Percentiles rank a stretch among this genome's conserved stretches.
Evolutionary conservation across 352 stramenopile species (phyloP).

Genomic region (Phytophthora litchii): DNA sequence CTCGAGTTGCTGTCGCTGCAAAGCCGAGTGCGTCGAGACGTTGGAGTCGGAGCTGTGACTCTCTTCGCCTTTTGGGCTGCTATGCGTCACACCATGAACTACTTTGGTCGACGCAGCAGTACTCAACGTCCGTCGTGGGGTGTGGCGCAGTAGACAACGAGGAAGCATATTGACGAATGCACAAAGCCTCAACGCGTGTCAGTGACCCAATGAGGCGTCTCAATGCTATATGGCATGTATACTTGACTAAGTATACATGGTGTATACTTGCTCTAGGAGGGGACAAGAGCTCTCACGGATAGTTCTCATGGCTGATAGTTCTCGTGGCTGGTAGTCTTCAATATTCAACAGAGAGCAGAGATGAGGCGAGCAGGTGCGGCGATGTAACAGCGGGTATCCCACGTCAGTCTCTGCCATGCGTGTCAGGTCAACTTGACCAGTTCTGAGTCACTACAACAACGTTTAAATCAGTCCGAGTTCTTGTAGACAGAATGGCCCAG

Average conservation of each 20-base stretch:
- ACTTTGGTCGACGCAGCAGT: slow-evolving; percentile 7
- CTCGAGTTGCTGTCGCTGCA: slow-evolving; percentile 60
- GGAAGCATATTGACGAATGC: slow-evolving; percentile 14
- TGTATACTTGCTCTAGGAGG: not conserved
- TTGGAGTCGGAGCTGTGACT: slow-evolving; percentile 1
- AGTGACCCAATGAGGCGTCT: slow-evolving; percentile 3
- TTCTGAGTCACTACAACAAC: slow-evolving; percentile 2
- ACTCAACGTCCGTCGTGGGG: slow-evolving; percentile 2
- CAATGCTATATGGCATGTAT: slow-evolving; percentile 2
- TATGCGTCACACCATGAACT: slow-evolving; percentile 4
- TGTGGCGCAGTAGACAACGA: slow-evolving; percentile 5
- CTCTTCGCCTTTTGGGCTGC: not conserved
- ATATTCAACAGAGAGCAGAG: not conserved
- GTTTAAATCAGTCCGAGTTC: slow-evolving; percentile 13
- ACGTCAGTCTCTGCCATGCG: too few relatives aligned
- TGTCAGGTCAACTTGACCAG: too few relatives aligned
- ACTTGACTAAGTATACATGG: not conserved
- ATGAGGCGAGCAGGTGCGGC: too few relatives aligned
- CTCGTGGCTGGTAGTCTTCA: not conserved
- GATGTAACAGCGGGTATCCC: too few relatives aligned
- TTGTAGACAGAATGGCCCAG: slow-evolving; percentile 14
- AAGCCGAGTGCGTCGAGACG: slow-evolving; percentile 36
- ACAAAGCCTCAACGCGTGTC: not conserved
- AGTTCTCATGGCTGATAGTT: not conserved
- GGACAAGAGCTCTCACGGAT: not conserved